Conservation (phyloP, 495 filamentous ascomycete species). For the Annulohypoxylon nitens region DNA sequence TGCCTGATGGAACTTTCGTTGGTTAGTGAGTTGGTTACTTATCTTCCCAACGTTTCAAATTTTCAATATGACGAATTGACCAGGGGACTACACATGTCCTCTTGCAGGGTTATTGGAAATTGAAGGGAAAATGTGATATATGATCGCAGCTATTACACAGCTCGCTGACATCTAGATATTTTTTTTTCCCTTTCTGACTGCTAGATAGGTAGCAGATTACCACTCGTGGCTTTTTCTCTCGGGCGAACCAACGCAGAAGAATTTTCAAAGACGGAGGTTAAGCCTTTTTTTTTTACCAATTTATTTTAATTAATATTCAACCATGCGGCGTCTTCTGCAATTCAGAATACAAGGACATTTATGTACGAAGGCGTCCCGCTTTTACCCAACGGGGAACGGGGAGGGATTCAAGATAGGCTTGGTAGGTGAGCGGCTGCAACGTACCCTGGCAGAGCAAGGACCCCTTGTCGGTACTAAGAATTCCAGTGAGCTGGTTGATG, state of each 20-base stretch:
- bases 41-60: constrained; percentile 36
- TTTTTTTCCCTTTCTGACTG: background rate
- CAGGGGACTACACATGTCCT: constrained; percentile 17
- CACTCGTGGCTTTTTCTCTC: background rate
- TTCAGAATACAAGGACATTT: background rate
- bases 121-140: constrained; percentile 33
- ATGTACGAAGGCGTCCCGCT: constrained; percentile 24
- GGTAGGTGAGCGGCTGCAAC: constrained; percentile 34
- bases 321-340: background rate
- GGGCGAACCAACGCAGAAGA: background rate
- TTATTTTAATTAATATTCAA: background rate
- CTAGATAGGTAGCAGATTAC: background rate
- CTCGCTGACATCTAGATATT: constrained; percentile 14
- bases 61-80: constrained; percentile 13
- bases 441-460: constrained; percentile 26
- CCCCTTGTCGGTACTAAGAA: constrained; percentile 40
- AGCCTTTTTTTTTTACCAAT: background rate
- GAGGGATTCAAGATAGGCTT: constrained; percentile 20
- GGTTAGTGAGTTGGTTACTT: constrained; percentile 7
- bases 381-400: constrained; percentile 30
- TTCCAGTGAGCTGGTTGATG: constrained; percentile 53
- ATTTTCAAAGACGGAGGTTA: background rate
- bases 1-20: constrained; percentile 15
- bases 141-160: constrained; percentile 25
- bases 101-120: constrained; percentile 21